These are phyloP conservation scores for Pseudogymnoascus sp. DNA, from an alignment of 2,329 filamentous ascomycete genomes.

Conservation along the genomic window DNA sequence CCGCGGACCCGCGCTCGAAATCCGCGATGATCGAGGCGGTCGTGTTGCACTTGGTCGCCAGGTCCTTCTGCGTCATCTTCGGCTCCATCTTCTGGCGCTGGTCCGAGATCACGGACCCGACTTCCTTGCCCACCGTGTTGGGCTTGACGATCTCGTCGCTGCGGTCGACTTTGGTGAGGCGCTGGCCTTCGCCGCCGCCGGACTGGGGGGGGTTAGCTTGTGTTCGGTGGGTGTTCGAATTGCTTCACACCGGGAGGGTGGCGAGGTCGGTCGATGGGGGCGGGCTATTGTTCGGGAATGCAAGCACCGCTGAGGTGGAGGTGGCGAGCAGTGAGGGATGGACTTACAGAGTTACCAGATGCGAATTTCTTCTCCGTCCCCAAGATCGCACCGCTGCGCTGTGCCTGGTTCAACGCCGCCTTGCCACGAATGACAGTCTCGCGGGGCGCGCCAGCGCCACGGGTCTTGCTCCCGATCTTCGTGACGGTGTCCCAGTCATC, in stretches of 20 bases:
- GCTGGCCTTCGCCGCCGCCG: conserved; percentile 70
- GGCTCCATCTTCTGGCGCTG: conserved; percentile 75
- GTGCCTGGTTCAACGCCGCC: conserved; percentile 77
- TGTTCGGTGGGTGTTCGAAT: conserved; percentile 11
- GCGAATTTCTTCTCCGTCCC: conserved; percentile 90
- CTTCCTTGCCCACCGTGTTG: conserved; percentile 75
- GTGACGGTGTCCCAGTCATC: conserved; percentile 82
- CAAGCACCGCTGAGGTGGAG: neutral
- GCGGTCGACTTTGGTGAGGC: conserved; percentile 95
- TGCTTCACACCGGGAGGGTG: neutral
- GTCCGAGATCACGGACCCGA: conserved; percentile 76
- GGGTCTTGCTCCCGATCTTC: conserved; percentile 86
- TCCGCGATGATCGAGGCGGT: conserved; percentile 72
- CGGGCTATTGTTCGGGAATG: neutral
- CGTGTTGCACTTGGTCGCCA: conserved; percentile 84
- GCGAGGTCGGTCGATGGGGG: neutral
- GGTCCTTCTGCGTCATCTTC: conserved; percentile 91
- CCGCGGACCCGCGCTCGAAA: conserved; percentile 73
- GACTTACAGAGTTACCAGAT: conserved; percentile 70
- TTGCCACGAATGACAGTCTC: conserved; percentile 89
- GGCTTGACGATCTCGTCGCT: conserved; percentile 96
- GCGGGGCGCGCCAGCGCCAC: conserved; percentile 57
- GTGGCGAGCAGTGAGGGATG: neutral
- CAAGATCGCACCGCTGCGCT: conserved; percentile 68
- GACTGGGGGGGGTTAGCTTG: conserved; percentile 37